A percentile compares a stretch with the other conserved stretches of the same genome.
These are phyloP conservation scores for Salisapilia sapeloensis DNA, from an alignment of 352 stramenopile genomes.

Conservation along the genomic window DNA sequence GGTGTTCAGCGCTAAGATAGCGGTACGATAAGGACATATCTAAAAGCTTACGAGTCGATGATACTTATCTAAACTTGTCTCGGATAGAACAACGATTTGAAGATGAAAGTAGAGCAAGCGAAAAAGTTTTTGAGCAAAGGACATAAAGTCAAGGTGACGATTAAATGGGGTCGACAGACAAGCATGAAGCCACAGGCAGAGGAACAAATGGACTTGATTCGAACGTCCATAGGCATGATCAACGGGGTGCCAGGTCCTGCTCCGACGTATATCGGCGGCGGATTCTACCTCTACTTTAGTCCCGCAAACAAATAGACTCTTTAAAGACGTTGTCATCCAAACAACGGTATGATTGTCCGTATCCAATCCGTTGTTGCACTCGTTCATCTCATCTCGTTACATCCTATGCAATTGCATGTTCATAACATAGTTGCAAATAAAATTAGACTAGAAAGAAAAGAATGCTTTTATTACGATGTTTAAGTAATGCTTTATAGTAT, in stretches of 20 bases:
- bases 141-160: conserved; percentile 65
- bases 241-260: conserved; percentile 12
- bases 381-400: too few relatives aligned
- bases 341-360: too few relatives aligned
- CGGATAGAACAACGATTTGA: conserved; percentile 36
- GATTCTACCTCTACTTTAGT: conserved; percentile 37
- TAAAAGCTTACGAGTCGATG: background rate
- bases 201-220: conserved; percentile 25
- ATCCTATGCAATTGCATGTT: too few relatives aligned
- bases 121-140: conserved; percentile 50
- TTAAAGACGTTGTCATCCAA: too few relatives aligned
- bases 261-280: conserved; percentile 27
- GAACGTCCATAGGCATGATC: conserved; percentile 17
- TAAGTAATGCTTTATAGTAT: too few relatives aligned
- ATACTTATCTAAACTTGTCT: background rate
- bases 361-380: too few relatives aligned
- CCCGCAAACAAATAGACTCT: conserved; percentile 9
- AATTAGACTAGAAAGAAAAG: too few relatives aligned
- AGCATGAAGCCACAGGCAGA: conserved; percentile 30
- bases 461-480: too few relatives aligned
- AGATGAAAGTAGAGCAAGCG: conserved; percentile 49
- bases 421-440: too few relatives aligned
- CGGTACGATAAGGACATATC: conserved; percentile 13
- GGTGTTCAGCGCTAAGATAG: conserved; percentile 47
- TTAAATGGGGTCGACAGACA: conserved; percentile 45